Conservation (phyloP, 495 filamentous ascomycete genomes). For the Neurospora terricola region DNA sequence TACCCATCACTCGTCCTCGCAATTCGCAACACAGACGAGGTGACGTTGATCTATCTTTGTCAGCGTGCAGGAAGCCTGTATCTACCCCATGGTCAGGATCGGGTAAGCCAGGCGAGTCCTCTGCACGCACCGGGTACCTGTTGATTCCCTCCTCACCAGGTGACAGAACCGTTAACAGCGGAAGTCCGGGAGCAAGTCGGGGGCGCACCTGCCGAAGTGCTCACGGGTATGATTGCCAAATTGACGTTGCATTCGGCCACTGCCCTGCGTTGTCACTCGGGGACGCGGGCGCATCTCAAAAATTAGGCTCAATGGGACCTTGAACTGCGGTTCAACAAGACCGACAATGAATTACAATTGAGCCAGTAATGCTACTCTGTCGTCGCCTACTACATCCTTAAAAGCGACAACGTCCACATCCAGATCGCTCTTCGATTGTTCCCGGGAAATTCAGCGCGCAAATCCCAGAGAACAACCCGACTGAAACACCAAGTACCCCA, state of each 20-base stretch:
- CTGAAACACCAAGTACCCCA: not conserved
- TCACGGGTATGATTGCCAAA: accelerated
- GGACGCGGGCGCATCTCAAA: accelerated
- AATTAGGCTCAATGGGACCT: not conserved
- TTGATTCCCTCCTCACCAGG: not conserved
- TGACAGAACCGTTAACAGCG: not conserved
- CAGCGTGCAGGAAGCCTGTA: no score
- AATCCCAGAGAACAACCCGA: not conserved
- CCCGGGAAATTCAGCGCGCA: not conserved
- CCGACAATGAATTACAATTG: not conserved
- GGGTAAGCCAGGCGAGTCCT: no score
- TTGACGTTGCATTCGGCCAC: not conserved
- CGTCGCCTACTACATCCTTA: not conserved
- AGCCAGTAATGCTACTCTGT: not conserved
- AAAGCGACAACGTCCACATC: not conserved
- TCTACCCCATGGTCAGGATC: no score
- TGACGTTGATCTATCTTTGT: not conserved
- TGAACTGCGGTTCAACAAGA: not conserved
- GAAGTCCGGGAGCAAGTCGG: not conserved
- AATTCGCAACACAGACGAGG: not conserved
- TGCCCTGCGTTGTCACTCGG: not conserved
- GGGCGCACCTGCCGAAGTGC: not conserved
- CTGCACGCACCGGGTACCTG: no score
- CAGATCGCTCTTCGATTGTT: not conserved
- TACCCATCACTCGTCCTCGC: no score